These are phyloP conservation scores for Microbotryomycetes sp. DNA, from an alignment of 1,284 basidiomycete species.

Conservation along the genomic window DNA sequence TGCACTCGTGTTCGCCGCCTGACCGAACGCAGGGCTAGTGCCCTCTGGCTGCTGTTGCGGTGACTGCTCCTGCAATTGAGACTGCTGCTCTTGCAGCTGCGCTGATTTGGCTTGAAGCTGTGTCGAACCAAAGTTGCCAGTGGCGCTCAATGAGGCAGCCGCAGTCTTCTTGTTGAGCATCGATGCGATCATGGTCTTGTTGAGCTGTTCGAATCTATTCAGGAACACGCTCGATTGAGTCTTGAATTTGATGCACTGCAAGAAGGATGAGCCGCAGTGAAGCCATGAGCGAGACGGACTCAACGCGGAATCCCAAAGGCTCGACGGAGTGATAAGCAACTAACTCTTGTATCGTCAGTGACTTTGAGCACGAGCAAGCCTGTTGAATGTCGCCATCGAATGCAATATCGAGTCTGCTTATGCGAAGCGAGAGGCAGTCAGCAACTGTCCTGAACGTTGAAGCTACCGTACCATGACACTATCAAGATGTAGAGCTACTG, in stretches of 20 bases:
- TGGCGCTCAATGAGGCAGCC: slow-evolving; percentile 37
- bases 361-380: slow-evolving; percentile 83
- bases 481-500: neutral
- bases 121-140: too few relatives aligned
- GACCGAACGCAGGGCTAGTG: slow-evolving; percentile 19
- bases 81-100: too few relatives aligned
- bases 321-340: slow-evolving; percentile 44
- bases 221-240: slow-evolving; percentile 86
- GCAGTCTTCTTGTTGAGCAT: slow-evolving; percentile 59
- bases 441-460: neutral
- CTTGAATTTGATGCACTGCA: slow-evolving; percentile 87
- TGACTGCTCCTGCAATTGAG: too few relatives aligned
- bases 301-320: neutral
- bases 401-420: slow-evolving; percentile 72
- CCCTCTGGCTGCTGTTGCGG: too few relatives aligned
- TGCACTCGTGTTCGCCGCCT: slow-evolving; percentile 18
- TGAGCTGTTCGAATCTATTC: slow-evolving; percentile 87
- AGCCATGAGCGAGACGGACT: neutral
- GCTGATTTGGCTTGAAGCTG: too few relatives aligned
- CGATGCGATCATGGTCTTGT: slow-evolving; percentile 69
- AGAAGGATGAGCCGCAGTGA: neutral
- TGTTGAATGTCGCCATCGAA: slow-evolving; percentile 76
- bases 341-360: slow-evolving; percentile 75
- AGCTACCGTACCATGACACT: neutral
- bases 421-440: neutral